Base-by-base conservation (phyloP, 1,139 yeast species). In the Candida neerlandica region DNA sequence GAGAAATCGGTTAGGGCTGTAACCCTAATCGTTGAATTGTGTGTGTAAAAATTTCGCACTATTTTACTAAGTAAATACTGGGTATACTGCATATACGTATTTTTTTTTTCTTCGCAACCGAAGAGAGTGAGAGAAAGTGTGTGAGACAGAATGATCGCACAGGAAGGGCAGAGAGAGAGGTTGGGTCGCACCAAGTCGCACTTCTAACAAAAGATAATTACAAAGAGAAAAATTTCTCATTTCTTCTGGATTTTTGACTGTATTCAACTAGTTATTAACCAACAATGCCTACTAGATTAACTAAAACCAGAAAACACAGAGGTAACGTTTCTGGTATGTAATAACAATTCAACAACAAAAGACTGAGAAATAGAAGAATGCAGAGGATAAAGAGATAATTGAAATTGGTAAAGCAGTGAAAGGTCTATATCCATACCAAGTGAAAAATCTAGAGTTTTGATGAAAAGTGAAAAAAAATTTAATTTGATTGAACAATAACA, bases 271-370 rank as follows among this genome's bases (percentile, higher is more conserved):
- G 41, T 37, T 45, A 35, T 41, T 41, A 42, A 32, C 42, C 61
- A 64, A 74, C 76, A 79, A 94, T 94, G 99, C 99, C 99, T 81
- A 91, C 99, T 85, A 91, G 99, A 91, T 86, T 89, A 77, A 89
- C 96, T 74, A 91, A 94, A 83, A 94, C 98, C 82, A 91, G 99
- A 89, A 95, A 94, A 86, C 97, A 90, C 89, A 90, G 99, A 89
- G 99, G 99, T 82, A 86, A 95, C 96, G 98, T 94, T 81, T 90
- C 97, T 77, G 96, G 96, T 89, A 86, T 82, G 91, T 85, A 65
- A 23, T 6, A 23, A 23, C 9, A 10, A 23, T 7, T 23, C 43
- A 41, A 44, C 32, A 14, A 18, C 9, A 23, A 5, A 35, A 11
- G 42, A 44, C n/a, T 27, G 50, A 35, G 50, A 45, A 50, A 54